Percentiles rank a stretch among this genome's conserved stretches.
Conservation (phyloP, 352 stramenopile genomes). For the Phytophthora melonis region DNA sequence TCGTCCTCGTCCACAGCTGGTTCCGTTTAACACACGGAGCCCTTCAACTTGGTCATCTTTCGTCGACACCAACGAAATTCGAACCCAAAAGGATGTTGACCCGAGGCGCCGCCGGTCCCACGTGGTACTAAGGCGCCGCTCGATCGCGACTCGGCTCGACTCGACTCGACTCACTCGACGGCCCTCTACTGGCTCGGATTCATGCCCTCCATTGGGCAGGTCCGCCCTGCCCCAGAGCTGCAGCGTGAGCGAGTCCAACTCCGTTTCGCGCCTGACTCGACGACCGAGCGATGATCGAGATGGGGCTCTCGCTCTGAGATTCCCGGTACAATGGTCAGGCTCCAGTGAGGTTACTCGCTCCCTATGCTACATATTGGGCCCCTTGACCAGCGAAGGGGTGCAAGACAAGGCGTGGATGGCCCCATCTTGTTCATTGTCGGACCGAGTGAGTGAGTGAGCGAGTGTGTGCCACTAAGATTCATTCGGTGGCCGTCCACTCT, state of each 20-base stretch:
- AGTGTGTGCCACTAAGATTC: slow-evolving; percentile 16
- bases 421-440: not conserved
- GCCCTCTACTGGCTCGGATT: not conserved
- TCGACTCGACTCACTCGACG: not conserved
- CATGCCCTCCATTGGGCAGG: not conserved
- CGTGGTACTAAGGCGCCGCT: slow-evolving; percentile 30
- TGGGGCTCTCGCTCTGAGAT: slow-evolving; percentile 17
- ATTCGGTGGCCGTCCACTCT: slow-evolving; percentile 9
- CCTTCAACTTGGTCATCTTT: slow-evolving; percentile 26
- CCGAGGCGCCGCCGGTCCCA: slow-evolving; percentile 17
- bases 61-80: slow-evolving; percentile 42
- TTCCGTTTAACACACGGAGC: slow-evolving; percentile 3
- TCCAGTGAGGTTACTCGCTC: not conserved
- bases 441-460: slow-evolving; percentile 24
- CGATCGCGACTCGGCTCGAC: not conserved
- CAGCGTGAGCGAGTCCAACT: not conserved
- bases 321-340: not conserved
- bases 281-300: slow-evolving; percentile 14
- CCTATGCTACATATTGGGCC: slow-evolving; percentile 19
- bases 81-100: slow-evolving; percentile 14
- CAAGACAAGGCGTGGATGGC: not conserved
- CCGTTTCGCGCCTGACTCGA: not conserved
- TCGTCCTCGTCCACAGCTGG: no score
- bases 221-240: not conserved
- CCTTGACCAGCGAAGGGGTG: slow-evolving; percentile 7